A percentile compares a stretch with the other conserved stretches of the same genome.
These are phyloP conservation scores for Cetradonia linearis DNA, from an alignment of 495 filamentous ascomycete species.

Conservation along the genomic window DNA sequence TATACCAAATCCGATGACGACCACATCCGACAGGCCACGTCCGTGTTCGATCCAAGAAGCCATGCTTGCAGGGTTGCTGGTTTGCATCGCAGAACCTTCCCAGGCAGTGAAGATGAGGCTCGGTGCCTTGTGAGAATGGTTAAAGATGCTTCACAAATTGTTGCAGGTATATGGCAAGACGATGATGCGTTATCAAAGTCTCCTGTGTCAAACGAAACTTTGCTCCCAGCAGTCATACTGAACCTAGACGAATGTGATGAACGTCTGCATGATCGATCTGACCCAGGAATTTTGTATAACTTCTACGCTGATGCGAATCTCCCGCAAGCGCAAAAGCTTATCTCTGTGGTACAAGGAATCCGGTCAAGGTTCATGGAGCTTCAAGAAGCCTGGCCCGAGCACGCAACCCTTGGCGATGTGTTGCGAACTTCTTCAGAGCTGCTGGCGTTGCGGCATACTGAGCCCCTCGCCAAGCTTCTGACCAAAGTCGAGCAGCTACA, in stretches of 20 bases:
- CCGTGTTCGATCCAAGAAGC: slow-evolving; percentile 30
- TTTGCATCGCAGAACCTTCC: slow-evolving; percentile 44
- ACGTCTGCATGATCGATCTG: slow-evolving; percentile 36
- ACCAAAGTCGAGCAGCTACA: slow-evolving; percentile 78
- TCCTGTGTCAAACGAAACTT: slow-evolving; percentile 36
- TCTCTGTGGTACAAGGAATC: slow-evolving; percentile 52
- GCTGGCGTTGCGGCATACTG: slow-evolving; percentile 62
- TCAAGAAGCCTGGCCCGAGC: slow-evolving; percentile 58
- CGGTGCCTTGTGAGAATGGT: slow-evolving; percentile 15
- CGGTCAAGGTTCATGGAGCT: slow-evolving; percentile 61
- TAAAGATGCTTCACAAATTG: slow-evolving; percentile 7
- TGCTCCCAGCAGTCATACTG: slow-evolving; percentile 57
- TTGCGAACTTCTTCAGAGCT: slow-evolving; percentile 61
- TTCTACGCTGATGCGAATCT: slow-evolving; percentile 81
- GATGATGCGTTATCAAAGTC: slow-evolving; percentile 23
- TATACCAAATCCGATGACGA: slow-evolving; percentile 45
- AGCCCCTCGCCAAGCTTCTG: slow-evolving; percentile 76
- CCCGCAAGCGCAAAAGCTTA: slow-evolving; percentile 58
- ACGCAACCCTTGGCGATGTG: slow-evolving; percentile 66
- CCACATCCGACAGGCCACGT: slow-evolving; percentile 24
- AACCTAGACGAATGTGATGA: slow-evolving; percentile 49
- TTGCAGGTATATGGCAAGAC: slow-evolving; percentile 15
- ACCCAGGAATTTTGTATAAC: slow-evolving; percentile 50
- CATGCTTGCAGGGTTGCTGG: slow-evolving; percentile 41
- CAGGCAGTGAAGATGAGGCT: slow-evolving; percentile 21